Evolutionary conservation across 108 stramenopile species (phyloP), one percentile per base, ranked within the genome.

Genomic region (Discostella pseudostelligera): DNA sequence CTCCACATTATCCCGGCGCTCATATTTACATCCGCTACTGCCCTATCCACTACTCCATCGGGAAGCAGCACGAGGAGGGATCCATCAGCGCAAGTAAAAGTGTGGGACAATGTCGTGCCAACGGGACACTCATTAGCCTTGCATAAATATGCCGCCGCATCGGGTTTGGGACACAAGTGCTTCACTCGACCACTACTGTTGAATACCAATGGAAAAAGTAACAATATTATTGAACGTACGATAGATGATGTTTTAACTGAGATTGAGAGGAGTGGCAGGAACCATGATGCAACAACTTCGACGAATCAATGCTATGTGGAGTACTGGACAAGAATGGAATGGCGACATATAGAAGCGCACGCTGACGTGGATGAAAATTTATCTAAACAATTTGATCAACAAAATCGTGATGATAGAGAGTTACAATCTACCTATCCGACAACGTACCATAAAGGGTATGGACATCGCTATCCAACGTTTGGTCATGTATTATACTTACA

Each of bases 401-500:
- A 2, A 36, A 36, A 43, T 13, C 3, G 24, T 39, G 32, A 37
- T 24, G 48, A 35, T n/a, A 26, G 20, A 14, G 28, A 64, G 17
- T 72, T 78, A 35, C 35, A 62, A 59, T 50, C 48, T 11, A 70
- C 44, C n/a, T 75, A 63, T 47, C 61, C 74, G 45, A 44, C 53
- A 19, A 79, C 78, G 13, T 79, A 46, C 32, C 65, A 48, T 5
- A 20, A 51, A 0, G 11, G 32, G 1, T 43, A 67, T 32, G 71
- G 70, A 13, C 67, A 68, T 46, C 74, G 86, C 19, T 87, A 83
- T 73, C 90, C 90, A 13, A 62, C 20, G 0, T 59, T 76, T 46
- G 90, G 90, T 0, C 90, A 92, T 70, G 90, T 92, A 19, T 63
- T 92, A 39, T 88, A 87, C 48, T 49, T 88, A 29, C 69, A 85